Base-by-base conservation (phyloP, 2,329 filamentous ascomycete species). In the Curvularia hawaiiensis region DNA sequence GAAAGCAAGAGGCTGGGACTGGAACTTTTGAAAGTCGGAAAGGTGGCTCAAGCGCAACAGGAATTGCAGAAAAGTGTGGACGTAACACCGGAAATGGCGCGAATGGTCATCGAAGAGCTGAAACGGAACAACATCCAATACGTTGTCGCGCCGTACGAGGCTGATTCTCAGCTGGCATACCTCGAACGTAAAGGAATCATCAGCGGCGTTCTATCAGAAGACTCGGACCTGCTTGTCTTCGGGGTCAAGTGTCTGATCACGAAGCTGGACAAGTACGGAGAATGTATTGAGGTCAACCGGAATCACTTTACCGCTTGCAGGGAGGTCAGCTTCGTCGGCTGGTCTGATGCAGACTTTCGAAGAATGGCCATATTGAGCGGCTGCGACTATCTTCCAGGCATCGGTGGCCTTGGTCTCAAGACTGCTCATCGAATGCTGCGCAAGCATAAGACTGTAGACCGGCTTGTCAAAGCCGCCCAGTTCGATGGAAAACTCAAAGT, bases 1-100 rank as follows among this genome's bases (percentile, higher is more conserved):
- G 89, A 94, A 59, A 91, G 88, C 77, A 92, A 86, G 74, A 86
- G 85, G 71, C 75, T 86, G 2, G 95, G 93, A 0, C 78, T 94
- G 58, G 91, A 95, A 70, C 80, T 97, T 11, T 81, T 97, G 55
- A 88, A 88, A 59, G 89, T 92, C 33, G 94, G 95, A 28, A 93
- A 94, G 73, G 83, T 85, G 1, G 83, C 89, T 0, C 90, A 94
- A 70, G 95, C 95, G 10, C 87, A 93, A 56, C 82, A 88, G 45
- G 92, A 98, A 76, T 85, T 98, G 55, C 94, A 98, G 73, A 99
- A 98, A 75, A 90, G 93, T 45, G 90, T 98, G 59, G 95, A 99
- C 75, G 88, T 99, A 38, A 98, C 95, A 1, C 94, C 96, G 2
- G 88, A 95, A 69, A 99, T 99, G 96, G 95, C 95, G 8, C 87